A percentile compares a stretch with the other conserved stretches of the same genome.
phyloP scores from a whole-genome alignment of 2,329 filamentous ascomycete species.

The Penicillium polonicum region DNA sequence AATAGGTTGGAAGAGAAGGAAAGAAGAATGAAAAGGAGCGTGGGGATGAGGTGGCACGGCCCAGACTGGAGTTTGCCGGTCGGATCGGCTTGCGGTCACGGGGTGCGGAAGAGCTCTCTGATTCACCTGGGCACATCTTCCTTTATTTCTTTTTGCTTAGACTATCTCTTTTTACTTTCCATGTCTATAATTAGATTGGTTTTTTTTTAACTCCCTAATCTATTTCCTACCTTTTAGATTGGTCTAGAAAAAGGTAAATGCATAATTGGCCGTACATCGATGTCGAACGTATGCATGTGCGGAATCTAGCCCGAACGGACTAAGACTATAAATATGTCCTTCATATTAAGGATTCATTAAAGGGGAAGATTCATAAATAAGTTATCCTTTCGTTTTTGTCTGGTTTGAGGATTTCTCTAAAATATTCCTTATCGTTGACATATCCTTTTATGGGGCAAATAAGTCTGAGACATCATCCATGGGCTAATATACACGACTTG shows the following conservation, averaged over 20 bases:
- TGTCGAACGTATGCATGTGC: constrained; percentile 4
- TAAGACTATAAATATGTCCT: background rate
- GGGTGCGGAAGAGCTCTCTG: constrained; percentile 15
- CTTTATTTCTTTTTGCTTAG: constrained; percentile 6
- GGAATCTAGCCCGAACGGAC: constrained; percentile 7
- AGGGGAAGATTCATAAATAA: background rate
- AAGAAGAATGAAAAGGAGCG: constrained; percentile 27
- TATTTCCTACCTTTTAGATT: background rate
- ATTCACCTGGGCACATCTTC: background rate
- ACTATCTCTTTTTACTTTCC: background rate
- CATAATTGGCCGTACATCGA: background rate
- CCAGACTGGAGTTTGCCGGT: constrained; percentile 23
- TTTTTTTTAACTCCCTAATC: background rate
- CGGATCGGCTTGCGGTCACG: constrained; percentile 25
- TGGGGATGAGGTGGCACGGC: constrained; percentile 30
- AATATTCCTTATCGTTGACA: background rate
- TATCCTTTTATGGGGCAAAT: background rate
- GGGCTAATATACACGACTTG: background rate
- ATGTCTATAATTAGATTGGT: constrained; percentile 3
- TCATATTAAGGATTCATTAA: background rate
- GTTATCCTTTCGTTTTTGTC: background rate
- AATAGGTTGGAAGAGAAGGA: constrained; percentile 23
- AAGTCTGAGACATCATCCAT: background rate
- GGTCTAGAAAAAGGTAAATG: background rate
- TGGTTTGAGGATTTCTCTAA: background rate